phyloP scores from a whole-genome alignment of 768 basidiomycete genomes.

The Hysterangium stoloniferum region DNA sequence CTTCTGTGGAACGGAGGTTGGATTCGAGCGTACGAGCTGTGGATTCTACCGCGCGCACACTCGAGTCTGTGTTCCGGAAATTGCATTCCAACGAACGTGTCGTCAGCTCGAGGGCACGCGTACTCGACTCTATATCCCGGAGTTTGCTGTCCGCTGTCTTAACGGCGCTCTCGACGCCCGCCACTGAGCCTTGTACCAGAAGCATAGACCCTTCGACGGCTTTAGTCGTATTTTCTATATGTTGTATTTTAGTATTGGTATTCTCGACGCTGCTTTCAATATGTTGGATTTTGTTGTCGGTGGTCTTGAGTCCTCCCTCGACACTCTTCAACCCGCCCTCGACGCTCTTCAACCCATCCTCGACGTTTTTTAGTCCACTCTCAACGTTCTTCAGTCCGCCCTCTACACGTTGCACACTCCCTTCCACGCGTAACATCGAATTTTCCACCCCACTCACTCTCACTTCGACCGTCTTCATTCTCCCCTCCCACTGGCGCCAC shows the following conservation, averaged over 20 bases:
- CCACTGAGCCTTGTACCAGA: not conserved
- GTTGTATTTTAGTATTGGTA: slow-evolving; percentile 1
- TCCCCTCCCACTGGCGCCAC: slow-evolving; percentile 75
- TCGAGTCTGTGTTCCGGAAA: too few species aligned
- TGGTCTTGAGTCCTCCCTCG: slow-evolving; percentile 25
- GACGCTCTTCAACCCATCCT: slow-evolving; percentile 25
- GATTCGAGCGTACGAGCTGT: too few species aligned
- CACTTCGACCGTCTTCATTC: slow-evolving; percentile 44
- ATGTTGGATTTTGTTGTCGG: slow-evolving; percentile 26
- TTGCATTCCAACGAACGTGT: too few species aligned
- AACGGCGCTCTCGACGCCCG: slow-evolving; percentile 14
- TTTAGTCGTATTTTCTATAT: slow-evolving; percentile 11
- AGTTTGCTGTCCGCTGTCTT: too few species aligned
- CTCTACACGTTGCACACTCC: not conserved
- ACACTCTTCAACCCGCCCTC: slow-evolving; percentile 32
- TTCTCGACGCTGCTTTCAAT: slow-evolving; percentile 12
- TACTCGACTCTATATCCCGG: too few species aligned
- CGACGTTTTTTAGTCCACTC: slow-evolving; percentile 23
- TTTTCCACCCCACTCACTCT: slow-evolving; percentile 43
- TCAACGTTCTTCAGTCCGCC: not conserved
- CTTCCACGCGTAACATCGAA: not conserved
- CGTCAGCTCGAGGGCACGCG: too few species aligned
- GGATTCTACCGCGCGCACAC: too few species aligned
- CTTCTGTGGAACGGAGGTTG: too few species aligned
- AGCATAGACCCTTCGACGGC: slow-evolving; percentile 11